Conservation (phyloP, 768 basidiomycete genomes). For the Suillus variegatus region DNA sequence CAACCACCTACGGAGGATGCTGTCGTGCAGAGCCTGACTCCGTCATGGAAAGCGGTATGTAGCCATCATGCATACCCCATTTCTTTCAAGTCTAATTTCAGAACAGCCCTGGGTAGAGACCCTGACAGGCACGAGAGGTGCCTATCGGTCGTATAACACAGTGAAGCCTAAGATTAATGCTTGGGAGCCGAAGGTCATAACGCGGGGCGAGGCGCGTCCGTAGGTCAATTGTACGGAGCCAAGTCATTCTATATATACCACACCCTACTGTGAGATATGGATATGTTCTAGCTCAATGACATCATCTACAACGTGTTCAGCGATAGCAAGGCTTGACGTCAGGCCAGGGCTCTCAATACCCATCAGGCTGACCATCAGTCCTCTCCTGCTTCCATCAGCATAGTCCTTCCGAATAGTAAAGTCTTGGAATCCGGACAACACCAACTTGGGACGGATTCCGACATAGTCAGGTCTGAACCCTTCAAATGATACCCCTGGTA, state of each 20-base stretch:
- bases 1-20: slow-evolving; percentile 77
- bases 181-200: slow-evolving; percentile 76
- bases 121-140: slow-evolving; percentile 90
- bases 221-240: background rate
- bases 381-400: slow-evolving; percentile 37
- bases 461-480: slow-evolving; percentile 81
- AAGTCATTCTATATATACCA: background rate
- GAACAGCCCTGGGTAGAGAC: slow-evolving; percentile 82
- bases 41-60: slow-evolving; percentile 84
- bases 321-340: slow-evolving; percentile 85
- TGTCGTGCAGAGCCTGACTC: slow-evolving; percentile 66
- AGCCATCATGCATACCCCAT: background rate
- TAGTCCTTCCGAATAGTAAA: slow-evolving; percentile 74
- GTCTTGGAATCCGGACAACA: slow-evolving; percentile 82
- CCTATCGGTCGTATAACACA: slow-evolving; percentile 89
- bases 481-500: slow-evolving; percentile 60
- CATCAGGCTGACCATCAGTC: slow-evolving; percentile 74
- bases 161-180: slow-evolving; percentile 75
- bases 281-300: slow-evolving; percentile 34
- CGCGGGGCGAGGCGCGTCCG: slow-evolving; percentile 39
- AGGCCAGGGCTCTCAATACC: slow-evolving; percentile 94
- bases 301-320: slow-evolving; percentile 75
- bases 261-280: slow-evolving; percentile 4
- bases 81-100: background rate
- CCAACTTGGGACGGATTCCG: slow-evolving; percentile 87